A percentile compares a stretch with the other conserved stretches of the same genome.
Conservation (phyloP, 441 rosid species). For the Viola pubescens region DNA sequence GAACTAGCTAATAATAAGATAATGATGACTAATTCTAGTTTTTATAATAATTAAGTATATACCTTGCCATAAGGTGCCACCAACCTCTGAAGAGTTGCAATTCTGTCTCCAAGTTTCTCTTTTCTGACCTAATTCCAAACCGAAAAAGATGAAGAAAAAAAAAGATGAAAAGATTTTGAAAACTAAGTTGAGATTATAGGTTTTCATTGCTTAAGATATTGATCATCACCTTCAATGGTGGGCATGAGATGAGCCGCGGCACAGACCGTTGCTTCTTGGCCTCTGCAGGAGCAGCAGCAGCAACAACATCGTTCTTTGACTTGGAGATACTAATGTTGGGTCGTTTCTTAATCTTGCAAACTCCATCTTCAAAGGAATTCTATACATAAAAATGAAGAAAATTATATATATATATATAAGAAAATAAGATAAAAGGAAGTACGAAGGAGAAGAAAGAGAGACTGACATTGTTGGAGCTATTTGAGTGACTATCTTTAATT, state of each 20-base stretch:
- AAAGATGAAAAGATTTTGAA: background rate
- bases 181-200: background rate
- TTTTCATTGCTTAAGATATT: background rate
- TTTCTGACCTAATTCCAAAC: conserved; percentile 30
- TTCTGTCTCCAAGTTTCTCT: conserved; percentile 48
- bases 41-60: background rate
- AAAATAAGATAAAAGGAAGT: background rate
- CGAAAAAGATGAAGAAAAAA: background rate
- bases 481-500: conserved; percentile 16
- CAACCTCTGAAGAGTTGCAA: conserved; percentile 49
- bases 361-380: conserved; percentile 6
- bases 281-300: background rate
- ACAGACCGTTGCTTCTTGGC: conserved; percentile 21
- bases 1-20: background rate
- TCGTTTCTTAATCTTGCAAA: conserved; percentile 18
- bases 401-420: background rate
- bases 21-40: background rate
- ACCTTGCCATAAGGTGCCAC: conserved; percentile 65
- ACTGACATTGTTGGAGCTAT: conserved; percentile 26
- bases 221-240: conserved; percentile 27
- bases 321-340: conserved; percentile 12
- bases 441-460: background rate
- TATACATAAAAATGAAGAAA: background rate
- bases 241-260: conserved; percentile 22
- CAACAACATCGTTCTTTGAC: conserved; percentile 15